These are phyloP conservation scores for Neophaeococcomyces mojaviensis DNA, from an alignment of 2,329 filamentous ascomycete species.

Conservation along the genomic window DNA sequence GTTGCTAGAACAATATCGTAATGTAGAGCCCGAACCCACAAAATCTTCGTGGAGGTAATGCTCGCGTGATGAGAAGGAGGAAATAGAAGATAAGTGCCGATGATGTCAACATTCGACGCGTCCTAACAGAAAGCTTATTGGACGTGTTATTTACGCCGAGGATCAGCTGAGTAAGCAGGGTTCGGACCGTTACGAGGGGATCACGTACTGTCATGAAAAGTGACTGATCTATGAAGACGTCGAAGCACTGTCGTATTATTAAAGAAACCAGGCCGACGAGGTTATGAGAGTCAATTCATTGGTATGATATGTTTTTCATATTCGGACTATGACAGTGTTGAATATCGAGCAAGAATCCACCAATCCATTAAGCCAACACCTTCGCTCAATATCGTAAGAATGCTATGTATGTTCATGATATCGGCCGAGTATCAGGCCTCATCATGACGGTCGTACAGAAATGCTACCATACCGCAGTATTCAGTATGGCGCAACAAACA, in stretches of 20 bases:
- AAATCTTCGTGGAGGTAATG: neutral
- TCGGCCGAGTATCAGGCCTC: neutral
- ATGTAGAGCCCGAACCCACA: neutral
- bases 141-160: slow-evolving; percentile 5
- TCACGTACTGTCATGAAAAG: neutral
- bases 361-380: neutral
- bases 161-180: neutral
- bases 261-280: too few species aligned
- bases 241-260: too few species aligned
- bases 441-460: neutral
- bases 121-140: neutral
- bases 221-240: neutral
- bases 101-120: slow-evolving; percentile 8
- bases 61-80: neutral
- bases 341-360: neutral
- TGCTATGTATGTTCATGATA: neutral
- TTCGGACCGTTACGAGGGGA: neutral
- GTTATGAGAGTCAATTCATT: too few species aligned
- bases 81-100: neutral
- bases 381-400: neutral
- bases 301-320: neutral
- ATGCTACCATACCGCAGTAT: neutral
- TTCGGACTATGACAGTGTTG: neutral
- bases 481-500: neutral
- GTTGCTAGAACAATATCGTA: neutral